phyloP scores from a whole-genome alignment of 306 rosid species.

The Lagenaria siceraria region DNA sequence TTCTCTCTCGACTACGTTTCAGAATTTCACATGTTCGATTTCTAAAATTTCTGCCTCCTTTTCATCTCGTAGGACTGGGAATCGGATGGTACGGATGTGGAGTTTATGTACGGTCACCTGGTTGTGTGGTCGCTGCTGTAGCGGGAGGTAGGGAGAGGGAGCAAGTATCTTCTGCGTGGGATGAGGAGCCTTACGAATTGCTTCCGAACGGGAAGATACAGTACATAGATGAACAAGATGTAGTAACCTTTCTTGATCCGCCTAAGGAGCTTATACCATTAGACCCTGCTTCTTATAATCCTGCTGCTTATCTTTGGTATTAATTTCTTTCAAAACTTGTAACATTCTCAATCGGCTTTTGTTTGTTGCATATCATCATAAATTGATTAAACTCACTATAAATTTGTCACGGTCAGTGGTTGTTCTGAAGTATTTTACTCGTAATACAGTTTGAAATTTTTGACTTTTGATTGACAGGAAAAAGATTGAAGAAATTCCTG shows the following conservation, averaged over 20 bases:
- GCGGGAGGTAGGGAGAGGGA: conserved; percentile 20
- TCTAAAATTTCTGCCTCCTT: neutral
- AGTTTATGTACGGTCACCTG: conserved; percentile 4
- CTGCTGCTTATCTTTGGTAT: conserved; percentile 78
- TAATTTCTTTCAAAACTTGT: neutral
- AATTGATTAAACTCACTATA: neutral
- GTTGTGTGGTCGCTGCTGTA: conserved; percentile 10
- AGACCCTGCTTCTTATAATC: conserved; percentile 56
- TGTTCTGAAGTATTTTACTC: neutral
- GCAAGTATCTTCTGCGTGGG: conserved; percentile 41
- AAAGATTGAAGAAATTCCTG: conserved; percentile 74
- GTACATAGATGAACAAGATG: conserved; percentile 69
- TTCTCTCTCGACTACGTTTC: neutral
- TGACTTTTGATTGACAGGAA: conserved; percentile 37
- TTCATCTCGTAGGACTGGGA: conserved; percentile 19
- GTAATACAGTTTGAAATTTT: neutral
- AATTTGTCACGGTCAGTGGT: neutral
- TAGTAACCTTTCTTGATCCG: conserved; percentile 66
- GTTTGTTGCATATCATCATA: neutral
- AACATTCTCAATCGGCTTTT: neutral
- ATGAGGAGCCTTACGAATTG: conserved; percentile 52
- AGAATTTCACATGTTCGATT: neutral
- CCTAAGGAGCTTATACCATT: conserved; percentile 65
- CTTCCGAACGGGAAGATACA: conserved; percentile 43
- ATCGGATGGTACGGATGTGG: neutral